Base-by-base conservation (phyloP, 257 asterid species). In the Gynochthodes officinalis region DNA sequence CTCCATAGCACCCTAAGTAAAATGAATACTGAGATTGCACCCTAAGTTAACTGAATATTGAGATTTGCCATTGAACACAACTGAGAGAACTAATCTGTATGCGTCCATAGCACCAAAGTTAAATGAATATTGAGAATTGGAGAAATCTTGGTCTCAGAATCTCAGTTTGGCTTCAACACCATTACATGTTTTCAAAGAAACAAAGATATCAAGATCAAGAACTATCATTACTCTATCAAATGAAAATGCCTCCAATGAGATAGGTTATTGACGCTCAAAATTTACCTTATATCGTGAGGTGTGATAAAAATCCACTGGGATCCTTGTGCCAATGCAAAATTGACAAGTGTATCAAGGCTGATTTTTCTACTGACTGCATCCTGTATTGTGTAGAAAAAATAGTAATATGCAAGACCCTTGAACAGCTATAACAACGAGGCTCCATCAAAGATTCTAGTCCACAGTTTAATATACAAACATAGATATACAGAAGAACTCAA, bases 341-440 rank as follows among this genome's bases (percentile, higher is more conserved):
- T 97, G 72, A 95, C 96, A 54, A 92, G 58, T 42, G 97, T 86
- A 39, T 92, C 98, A 76, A 95, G 87, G 81, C 99, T 95, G 75
- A 95, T 95, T 85, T 95, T 95, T 78, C 98, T 84, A 89, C 99
- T 90, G 23, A 95, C 96, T 30, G 99, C 98, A 80, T 95, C 99
- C 98, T 93, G 90, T 40, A 71, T 64, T 67, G 48, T 57, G 27
- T 25, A 44, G 2, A 27, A 70, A 39, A 67, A 64, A 18, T 25
- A 70, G 69, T 39, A 14, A n/a, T 37, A 62, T n/a, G 25, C 4
- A 62, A 35, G 37, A 58, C 0, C 21, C 40, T 37, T 13, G 8
- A 8, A 28, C 21, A 23, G 8, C n/a, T 13, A 3, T 37, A 37
- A 37, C 42, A 3, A 2, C n/a, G 4, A 63, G 68, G 30, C 18